These are phyloP conservation scores for Trypanosoma cruzi DNA, from an alignment of 208 protist genomes.

Conservation along the genomic window DNA sequence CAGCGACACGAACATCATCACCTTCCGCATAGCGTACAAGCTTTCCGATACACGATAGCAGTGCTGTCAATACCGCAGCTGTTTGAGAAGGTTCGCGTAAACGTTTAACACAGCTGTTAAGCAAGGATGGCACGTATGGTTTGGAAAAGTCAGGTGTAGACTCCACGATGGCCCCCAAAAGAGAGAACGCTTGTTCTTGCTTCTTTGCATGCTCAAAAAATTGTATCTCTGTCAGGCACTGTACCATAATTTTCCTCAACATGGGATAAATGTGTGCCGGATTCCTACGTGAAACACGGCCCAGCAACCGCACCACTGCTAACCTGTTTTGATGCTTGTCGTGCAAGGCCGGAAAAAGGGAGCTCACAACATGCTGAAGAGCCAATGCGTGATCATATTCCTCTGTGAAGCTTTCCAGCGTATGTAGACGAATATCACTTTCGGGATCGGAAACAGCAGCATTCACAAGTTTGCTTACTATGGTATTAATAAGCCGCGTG, in stretches of 20 bases:
- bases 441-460: conserved; percentile 88
- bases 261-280: conserved; percentile 79
- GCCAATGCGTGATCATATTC: conserved; percentile 81
- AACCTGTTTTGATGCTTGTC: conserved; percentile 89
- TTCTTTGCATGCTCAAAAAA: conserved; percentile 80
- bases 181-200: conserved; percentile 73
- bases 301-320: conserved; percentile 79
- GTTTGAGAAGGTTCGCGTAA: conserved; percentile 58
- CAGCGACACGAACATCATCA: conserved; percentile 70
- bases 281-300: conserved; percentile 78
- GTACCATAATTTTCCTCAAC: conserved; percentile 83
- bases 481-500: conserved; percentile 73
- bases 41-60: conserved; percentile 84
- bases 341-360: conserved; percentile 80
- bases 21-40: conserved; percentile 82
- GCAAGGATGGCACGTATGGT: conserved; percentile 82
- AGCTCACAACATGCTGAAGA: conserved; percentile 68
- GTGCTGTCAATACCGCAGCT: conserved; percentile 60
- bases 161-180: conserved; percentile 84
- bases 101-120: conserved; percentile 66
- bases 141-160: conserved; percentile 72
- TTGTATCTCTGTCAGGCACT: conserved; percentile 83
- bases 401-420: conserved; percentile 68
- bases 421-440: conserved; percentile 89
- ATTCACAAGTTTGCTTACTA: conserved; percentile 78